These are phyloP conservation scores for Starmerella asiatica DNA, from an alignment of 805 yeast genomes.

Conservation along the genomic window DNA sequence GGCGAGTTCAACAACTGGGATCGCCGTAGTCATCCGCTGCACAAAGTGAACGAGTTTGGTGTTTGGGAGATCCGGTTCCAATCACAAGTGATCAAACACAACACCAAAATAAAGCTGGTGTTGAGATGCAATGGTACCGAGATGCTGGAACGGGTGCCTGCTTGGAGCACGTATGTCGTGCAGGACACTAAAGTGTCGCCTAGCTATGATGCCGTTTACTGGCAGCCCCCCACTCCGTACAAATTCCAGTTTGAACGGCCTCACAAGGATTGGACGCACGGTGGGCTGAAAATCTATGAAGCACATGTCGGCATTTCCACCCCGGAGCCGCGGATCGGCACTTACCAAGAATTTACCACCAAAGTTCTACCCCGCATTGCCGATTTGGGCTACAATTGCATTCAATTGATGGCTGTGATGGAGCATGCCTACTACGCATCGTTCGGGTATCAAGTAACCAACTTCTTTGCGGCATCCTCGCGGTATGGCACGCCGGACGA, in stretches of 20 bases:
- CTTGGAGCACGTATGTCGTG: slow-evolving; percentile 78
- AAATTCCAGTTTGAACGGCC: slow-evolving; percentile 57
- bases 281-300: slow-evolving; percentile 57
- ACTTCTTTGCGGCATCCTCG: slow-evolving; percentile 79
- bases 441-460: slow-evolving; percentile 93
- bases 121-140: slow-evolving; percentile 56
- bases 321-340: slow-evolving; percentile 72
- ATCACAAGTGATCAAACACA: slow-evolving; percentile 62
- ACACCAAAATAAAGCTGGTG: slow-evolving; percentile 54
- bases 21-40: slow-evolving; percentile 40
- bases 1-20: slow-evolving; percentile 92
- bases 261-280: slow-evolving; percentile 29
- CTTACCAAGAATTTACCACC: slow-evolving; percentile 71
- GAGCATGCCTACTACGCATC: slow-evolving; percentile 98
- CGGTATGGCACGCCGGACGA: slow-evolving; percentile 95
- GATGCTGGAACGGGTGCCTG: slow-evolving; percentile 66
- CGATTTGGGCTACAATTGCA: slow-evolving; percentile 77
- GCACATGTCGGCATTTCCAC: slow-evolving; percentile 90
- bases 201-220: slow-evolving; percentile 72
- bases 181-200: slow-evolving; percentile 36
- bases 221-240: slow-evolving; percentile 66
- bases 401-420: slow-evolving; percentile 96
- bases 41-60: slow-evolving; percentile 49
- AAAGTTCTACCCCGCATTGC: slow-evolving; percentile 74
- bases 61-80: slow-evolving; percentile 52